A percentile compares a stretch with the other conserved stretches of the same genome.
Evolutionary conservation across 2,329 filamentous ascomycete species (phyloP).

Genomic region (Boeremia lycopersici): DNA sequence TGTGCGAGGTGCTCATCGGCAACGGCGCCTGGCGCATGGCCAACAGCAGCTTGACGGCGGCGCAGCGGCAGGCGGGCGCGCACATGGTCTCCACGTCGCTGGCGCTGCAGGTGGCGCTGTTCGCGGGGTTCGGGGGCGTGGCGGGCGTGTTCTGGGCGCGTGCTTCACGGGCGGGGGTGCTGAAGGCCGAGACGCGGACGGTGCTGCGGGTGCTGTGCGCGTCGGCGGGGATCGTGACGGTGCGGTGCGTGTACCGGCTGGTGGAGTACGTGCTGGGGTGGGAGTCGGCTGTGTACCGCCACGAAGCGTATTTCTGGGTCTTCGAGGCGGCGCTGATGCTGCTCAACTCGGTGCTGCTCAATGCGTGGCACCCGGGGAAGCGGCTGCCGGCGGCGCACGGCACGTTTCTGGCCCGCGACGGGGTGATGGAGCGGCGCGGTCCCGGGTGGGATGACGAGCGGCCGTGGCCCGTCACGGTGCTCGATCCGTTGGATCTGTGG

Average conservation of each 20-base stretch:
- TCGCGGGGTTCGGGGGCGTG: slow-evolving; percentile 56
- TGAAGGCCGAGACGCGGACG: slow-evolving; percentile 52
- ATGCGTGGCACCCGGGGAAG: slow-evolving; percentile 58
- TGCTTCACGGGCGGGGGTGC: slow-evolving; percentile 46
- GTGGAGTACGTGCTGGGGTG: slow-evolving; percentile 56
- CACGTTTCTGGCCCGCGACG: slow-evolving; percentile 58
- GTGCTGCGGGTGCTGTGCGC: slow-evolving; percentile 56
- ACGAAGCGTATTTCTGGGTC: slow-evolving; percentile 61
- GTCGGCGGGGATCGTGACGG: slow-evolving; percentile 55
- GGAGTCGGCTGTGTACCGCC: slow-evolving; percentile 45
- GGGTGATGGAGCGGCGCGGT: slow-evolving; percentile 58
- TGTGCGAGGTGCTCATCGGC: slow-evolving; percentile 59
- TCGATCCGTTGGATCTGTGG: slow-evolving; percentile 47
- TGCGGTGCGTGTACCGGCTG: slow-evolving; percentile 59
- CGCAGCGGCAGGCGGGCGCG: slow-evolving; percentile 51
- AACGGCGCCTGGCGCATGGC: slow-evolving; percentile 57
- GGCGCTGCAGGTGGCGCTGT: slow-evolving; percentile 58
- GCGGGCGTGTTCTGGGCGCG: slow-evolving; percentile 55
- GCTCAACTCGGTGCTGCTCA: slow-evolving; percentile 57
- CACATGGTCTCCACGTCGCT: slow-evolving; percentile 57
- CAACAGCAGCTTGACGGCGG: slow-evolving; percentile 45
- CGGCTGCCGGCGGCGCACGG: slow-evolving; percentile 57
- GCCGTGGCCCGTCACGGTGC: slow-evolving; percentile 50
- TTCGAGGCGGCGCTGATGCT: slow-evolving; percentile 61
- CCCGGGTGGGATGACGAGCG: slow-evolving; percentile 58